Base-by-base conservation (phyloP, 305 asterid genomes). In the Solanum hybrid region DNA sequence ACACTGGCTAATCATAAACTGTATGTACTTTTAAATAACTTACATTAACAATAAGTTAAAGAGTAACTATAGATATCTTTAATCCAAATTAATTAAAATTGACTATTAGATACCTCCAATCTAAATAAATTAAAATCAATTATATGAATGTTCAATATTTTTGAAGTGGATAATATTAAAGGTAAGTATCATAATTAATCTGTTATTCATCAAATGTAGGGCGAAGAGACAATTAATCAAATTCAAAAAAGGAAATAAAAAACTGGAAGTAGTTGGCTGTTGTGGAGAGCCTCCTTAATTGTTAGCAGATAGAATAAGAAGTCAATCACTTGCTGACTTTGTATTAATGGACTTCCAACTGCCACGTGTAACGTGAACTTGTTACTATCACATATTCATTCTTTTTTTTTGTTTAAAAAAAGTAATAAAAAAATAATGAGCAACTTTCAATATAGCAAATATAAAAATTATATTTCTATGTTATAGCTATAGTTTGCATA, bases 311-410 rank as follows among this genome's bases (percentile, higher is more conserved):
- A 5, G 2, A 20, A 42, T 42, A 2, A 40, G 34, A 69, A 82
- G 88, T 90, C 90, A 88, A 90, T 89, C 27, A 66, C 90, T 69
- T 73, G 71, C 88, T 46, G 88, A 73, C 80, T 51, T 73, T 36
- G 11, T 76, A 87, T 81, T 42, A 90, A 69, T 81, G 89, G 78
- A 42, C 10, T 5, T 31, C 87, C 75, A 84, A 31, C 75, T 31
- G 75, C 31, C 75, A 51, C 36, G 42, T 35, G 86, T 42, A 86
- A 36, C 10, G 14, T 35, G 64, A 46, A 86, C 10, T 36, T 86
- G 32, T 80, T 38, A 64, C 13, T n/a, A 40, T 26, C 86, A 79
- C 22, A 79, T n/a, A 36, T 79, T 38, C 85, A 79, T 13, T 36
- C 12, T 32, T 29, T 40, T 42, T 40, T 42, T 42, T 42, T 12